These are phyloP conservation scores for Pseudodiploospora longispora DNA, from an alignment of 2,329 filamentous ascomycete species.

Conservation along the genomic window DNA sequence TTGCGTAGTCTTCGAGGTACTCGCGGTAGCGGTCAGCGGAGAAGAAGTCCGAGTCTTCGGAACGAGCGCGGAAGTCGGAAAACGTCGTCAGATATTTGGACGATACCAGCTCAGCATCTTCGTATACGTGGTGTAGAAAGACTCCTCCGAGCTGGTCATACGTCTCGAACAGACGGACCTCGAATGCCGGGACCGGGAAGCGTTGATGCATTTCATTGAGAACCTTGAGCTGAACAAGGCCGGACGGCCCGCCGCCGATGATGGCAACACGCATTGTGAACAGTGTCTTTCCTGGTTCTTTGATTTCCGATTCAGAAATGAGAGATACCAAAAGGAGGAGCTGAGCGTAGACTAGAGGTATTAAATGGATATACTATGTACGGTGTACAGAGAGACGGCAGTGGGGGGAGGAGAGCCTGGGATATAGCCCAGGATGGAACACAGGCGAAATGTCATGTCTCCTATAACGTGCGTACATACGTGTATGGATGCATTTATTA, in stretches of 20 bases:
- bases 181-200: constrained; percentile 26
- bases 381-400: no score
- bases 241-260: constrained; percentile 32
- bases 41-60: constrained; percentile 33
- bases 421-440: no score
- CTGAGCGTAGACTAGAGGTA: no score
- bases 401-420: no score
- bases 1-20: constrained; percentile 32
- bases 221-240: constrained; percentile 31
- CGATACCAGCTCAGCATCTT: constrained; percentile 33
- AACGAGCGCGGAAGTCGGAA: constrained; percentile 32
- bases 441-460: no score
- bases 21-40: constrained; percentile 26
- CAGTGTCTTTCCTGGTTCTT: not conserved
- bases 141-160: constrained; percentile 33
- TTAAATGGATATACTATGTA: no score
- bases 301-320: not conserved
- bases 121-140: constrained; percentile 33
- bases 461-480: no score
- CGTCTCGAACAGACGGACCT: constrained; percentile 35
- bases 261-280: constrained; percentile 26
- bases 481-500: no score
- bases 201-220: constrained; percentile 25
- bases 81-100: constrained; percentile 38
- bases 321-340: no score